Evolutionary conservation across 345 rosid genomes (phyloP).

Genomic region (Eucalyptus pauciflora): DNA sequence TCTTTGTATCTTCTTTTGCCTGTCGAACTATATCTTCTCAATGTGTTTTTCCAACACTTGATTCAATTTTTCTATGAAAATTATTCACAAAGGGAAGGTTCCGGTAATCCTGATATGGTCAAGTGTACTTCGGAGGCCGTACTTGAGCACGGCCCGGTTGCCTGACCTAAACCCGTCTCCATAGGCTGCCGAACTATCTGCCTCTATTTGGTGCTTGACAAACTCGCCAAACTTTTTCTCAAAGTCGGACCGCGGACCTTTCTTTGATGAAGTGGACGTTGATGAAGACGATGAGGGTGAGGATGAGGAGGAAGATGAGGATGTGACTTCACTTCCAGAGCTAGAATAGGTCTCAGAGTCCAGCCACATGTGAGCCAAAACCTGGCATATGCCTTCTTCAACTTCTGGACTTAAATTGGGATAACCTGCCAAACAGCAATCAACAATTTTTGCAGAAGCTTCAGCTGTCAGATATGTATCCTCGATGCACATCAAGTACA

Average conservation of each 20-base stretch:
- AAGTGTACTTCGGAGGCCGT: constrained; percentile 65
- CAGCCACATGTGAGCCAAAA: constrained; percentile 94
- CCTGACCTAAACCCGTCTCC: constrained; percentile 92
- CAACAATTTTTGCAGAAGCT: neutral
- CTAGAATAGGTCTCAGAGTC: constrained; percentile 73
- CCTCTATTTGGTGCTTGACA: constrained; percentile 83
- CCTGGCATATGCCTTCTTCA: constrained; percentile 99
- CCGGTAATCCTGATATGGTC: constrained; percentile 83
- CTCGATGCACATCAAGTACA: neutral
- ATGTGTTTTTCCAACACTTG: neutral
- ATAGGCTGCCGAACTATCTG: constrained; percentile 70
- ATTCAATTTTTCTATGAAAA: neutral
- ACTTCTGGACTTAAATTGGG: constrained; percentile 83
- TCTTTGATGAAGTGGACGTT: constrained; percentile 43
- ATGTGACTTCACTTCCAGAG: constrained; percentile 31
- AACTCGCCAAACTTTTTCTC: constrained; percentile 95
- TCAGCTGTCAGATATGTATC: neutral
- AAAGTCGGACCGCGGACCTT: constrained; percentile 74
- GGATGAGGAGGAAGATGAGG: constrained; percentile 39
- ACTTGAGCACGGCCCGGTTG: constrained; percentile 55
- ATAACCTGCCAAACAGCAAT: constrained; percentile 36
- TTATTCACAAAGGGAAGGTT: constrained; percentile 46
- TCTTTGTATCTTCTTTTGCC: neutral
- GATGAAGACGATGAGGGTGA: constrained; percentile 18
- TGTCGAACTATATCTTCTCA: neutral